Conservation (phyloP, 108 stramenopile genomes). For the Pseudonitzschia delicatissima region DNA sequence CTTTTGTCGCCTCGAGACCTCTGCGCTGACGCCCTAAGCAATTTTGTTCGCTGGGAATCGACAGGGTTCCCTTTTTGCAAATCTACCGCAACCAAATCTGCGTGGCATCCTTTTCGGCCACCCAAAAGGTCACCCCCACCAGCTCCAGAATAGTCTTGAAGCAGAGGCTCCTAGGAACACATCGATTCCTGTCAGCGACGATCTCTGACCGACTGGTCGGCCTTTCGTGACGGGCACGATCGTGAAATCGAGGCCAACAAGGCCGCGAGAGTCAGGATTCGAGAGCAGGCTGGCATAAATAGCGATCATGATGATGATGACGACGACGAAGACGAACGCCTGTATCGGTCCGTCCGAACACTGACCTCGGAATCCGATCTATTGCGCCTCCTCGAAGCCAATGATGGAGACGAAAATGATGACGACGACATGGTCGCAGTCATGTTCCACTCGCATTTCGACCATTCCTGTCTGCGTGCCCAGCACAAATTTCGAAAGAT, state of each 20-base stretch:
- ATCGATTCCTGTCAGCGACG: background rate
- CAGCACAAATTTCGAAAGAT: conserved; percentile 10
- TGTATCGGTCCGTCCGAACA: conserved; percentile 9
- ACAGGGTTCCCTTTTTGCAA: conserved; percentile 15
- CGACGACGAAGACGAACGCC: background rate
- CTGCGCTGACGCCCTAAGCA: conserved; percentile 3
- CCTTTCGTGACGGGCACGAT: background rate
- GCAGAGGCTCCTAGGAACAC: background rate
- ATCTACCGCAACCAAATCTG: conserved; percentile 13
- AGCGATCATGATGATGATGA: background rate
- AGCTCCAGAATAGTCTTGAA: background rate
- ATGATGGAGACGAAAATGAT: background rate
- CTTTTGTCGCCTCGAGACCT: conserved; percentile 13
- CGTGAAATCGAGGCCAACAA: conserved; percentile 8
- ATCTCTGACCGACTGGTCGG: conserved; percentile 1
- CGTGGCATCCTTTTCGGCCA: conserved; percentile 8
- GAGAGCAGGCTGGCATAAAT: background rate
- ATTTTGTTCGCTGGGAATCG: conserved; percentile 10
- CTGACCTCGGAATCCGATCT: conserved; percentile 15
- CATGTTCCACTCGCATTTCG: conserved; percentile 19
- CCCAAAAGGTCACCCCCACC: background rate
- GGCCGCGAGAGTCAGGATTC: background rate
- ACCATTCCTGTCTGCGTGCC: conserved; percentile 10
- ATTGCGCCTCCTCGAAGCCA: background rate
- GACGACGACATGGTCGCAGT: conserved; percentile 1